Base-by-base conservation (phyloP, 1,284 basidiomycete genomes). In the Mixia osmundae region DNA sequence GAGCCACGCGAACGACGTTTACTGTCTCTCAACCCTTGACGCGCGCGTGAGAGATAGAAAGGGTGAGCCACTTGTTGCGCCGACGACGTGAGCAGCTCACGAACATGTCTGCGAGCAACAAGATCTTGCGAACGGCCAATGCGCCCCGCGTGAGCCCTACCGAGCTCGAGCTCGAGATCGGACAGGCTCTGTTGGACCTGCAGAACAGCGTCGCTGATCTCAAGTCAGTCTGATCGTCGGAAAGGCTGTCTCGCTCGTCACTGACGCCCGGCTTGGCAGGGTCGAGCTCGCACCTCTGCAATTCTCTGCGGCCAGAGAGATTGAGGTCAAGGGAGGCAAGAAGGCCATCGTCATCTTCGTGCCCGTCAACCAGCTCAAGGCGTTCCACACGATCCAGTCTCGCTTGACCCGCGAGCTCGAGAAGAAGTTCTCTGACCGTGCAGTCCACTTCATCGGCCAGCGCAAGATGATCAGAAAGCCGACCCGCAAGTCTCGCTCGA, bases 381-480 rank as follows among this genome's bases (percentile, higher is more conserved):
- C 89, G 30, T 99, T 89, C 76, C 82, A 79, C 68, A 97, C 91
- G 66, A 69, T 97, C 53, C 91, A 97, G 67, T 73, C 74, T 59
- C 77, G 89, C 87, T 94, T 97, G 57, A 94, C 85, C 49, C 76
- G 87, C 45, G 89, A 99, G 62, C 72, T 99, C 56, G 91, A 97
- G 72, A 99, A 99, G 73, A 97, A 97, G 66, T 95, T 99, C 66
- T 83, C 87, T 37, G 83, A 91, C 63, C 76, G 85, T 56, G 89
- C 94, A 64, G 82, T 99, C 58, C 79, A 97, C 46, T 97, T 99
- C 60, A 73, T 97, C 57, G 87, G 80, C 40, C 91, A 99, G 66
- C 85, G 91, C 60, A 76, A 89, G 57, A 89, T 95, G 72, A 69
- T 97, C 60, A 76, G 76, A 67, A 95, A 91, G 66, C 87, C 89